Evolutionary conservation across 192 early-diverging fungal species (phyloP).

Genomic region (Thamnidium elegans): DNA sequence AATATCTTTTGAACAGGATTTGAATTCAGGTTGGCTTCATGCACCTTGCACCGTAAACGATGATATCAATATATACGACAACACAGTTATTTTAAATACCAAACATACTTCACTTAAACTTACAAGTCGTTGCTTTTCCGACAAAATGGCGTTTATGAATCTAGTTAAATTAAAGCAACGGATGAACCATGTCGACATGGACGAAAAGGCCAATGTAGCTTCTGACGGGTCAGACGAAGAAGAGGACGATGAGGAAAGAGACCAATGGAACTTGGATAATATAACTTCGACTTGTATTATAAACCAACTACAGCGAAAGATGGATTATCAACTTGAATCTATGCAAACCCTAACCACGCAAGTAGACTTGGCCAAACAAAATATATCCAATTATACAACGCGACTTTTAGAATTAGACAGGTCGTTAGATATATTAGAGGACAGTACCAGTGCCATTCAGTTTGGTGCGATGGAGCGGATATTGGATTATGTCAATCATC

Average conservation of each 20-base stretch:
- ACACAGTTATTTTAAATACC: not conserved
- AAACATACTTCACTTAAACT: constrained; percentile 1
- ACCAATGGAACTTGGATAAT: not conserved
- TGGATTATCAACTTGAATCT: not conserved
- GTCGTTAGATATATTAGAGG: not conserved
- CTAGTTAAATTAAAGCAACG: constrained; percentile 10
- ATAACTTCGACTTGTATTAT: not conserved
- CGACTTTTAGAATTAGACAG: not conserved
- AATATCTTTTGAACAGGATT: not conserved
- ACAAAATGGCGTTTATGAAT: constrained; percentile 24
- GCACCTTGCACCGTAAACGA: constrained; percentile 7
- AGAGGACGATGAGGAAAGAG: not conserved
- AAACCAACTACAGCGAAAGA: not conserved
- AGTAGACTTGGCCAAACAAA: not conserved
- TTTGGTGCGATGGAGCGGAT: not conserved
- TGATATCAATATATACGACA: not conserved
- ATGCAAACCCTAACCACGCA: not conserved
- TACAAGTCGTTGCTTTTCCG: constrained; percentile 5
- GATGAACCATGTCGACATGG: not conserved
- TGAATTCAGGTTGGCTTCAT: constrained; percentile 14
- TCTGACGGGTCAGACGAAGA: not conserved
- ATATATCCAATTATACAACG: not conserved
- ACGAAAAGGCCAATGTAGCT: not conserved
- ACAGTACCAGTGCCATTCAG: not conserved
- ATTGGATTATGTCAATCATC: not conserved